Conservation (phyloP, 371 early-diverging fungal genomes). For the Mucor indicus region DNA sequence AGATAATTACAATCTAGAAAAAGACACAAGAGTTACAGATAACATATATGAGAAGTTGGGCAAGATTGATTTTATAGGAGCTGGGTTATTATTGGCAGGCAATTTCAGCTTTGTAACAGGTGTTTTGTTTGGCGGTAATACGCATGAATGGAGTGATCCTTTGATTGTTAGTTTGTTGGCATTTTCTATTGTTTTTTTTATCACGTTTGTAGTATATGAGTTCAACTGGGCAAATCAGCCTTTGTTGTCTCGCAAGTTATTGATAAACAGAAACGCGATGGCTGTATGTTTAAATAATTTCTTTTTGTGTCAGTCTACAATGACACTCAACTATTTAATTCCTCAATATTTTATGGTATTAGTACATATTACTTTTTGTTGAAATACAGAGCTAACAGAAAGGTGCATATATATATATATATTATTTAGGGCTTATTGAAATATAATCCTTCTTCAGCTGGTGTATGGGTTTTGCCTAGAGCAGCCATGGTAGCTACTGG, state of each 20-base stretch:
- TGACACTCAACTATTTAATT: slow-evolving; percentile 24
- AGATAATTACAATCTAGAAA: slow-evolving; percentile 28
- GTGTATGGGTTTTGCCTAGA: slow-evolving; percentile 35
- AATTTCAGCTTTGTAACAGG: slow-evolving; percentile 57
- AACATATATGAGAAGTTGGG: slow-evolving; percentile 22
- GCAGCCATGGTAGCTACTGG: slow-evolving; percentile 31
- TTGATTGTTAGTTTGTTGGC: slow-evolving; percentile 48
- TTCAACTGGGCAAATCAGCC: slow-evolving; percentile 60
- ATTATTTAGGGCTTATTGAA: slow-evolving; percentile 37
- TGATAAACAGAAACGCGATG: slow-evolving; percentile 30
- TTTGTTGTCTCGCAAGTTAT: slow-evolving; percentile 45
- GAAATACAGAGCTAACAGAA: too few relatives aligned
- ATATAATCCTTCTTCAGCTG: slow-evolving; percentile 37
- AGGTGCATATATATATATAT: too few relatives aligned
- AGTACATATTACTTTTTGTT: too few relatives aligned
- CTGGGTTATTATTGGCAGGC: slow-evolving; percentile 41
- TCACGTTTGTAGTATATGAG: slow-evolving; percentile 55
- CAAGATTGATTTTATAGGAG: slow-evolving; percentile 63
- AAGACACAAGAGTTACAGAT: background rate
- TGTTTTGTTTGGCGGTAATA: slow-evolving; percentile 60
- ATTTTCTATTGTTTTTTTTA: slow-evolving; percentile 37
- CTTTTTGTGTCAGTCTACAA: slow-evolving; percentile 31
- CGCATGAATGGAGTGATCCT: slow-evolving; percentile 58
- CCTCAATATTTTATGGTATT: slow-evolving; percentile 46
- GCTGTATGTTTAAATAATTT: slow-evolving; percentile 33